phyloP scores from a whole-genome alignment of 164 flowering plant species.

The Piper longum region DNA sequence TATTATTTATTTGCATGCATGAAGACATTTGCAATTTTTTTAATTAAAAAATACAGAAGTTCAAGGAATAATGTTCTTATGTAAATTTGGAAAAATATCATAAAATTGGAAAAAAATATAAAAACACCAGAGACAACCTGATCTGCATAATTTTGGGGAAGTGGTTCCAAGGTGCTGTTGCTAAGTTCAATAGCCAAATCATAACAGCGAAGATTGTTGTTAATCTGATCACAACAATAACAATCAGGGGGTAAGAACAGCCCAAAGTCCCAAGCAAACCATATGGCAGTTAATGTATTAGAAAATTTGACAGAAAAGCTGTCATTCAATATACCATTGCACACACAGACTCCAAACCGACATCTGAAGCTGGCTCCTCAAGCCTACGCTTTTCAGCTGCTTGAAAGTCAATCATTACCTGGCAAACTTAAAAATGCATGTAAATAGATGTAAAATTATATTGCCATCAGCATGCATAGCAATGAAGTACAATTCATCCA shows the following conservation, averaged over 20 bases:
- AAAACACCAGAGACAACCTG: constrained; percentile 36
- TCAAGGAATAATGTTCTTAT: too few relatives aligned
- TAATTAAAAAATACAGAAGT: too few relatives aligned
- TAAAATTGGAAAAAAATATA: not conserved
- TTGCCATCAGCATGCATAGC: not conserved
- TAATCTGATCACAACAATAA: constrained; percentile 38
- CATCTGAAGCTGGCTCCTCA: constrained; percentile 93
- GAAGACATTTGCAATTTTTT: too few relatives aligned
- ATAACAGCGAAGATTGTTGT: constrained; percentile 94
- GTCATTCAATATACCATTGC: constrained; percentile 58
- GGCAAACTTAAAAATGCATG: not conserved
- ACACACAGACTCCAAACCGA: constrained; percentile 89
- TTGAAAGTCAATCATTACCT: constrained; percentile 99
- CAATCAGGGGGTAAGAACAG: not conserved
- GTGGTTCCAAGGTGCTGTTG: constrained; percentile 79
- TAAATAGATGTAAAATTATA: not conserved
- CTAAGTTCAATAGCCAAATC: constrained; percentile 96
- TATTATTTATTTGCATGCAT: not conserved
- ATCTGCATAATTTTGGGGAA: constrained; percentile 82
- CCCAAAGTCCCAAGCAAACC: not conserved
- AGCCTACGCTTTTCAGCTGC: constrained; percentile 83
- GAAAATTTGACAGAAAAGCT: not conserved
- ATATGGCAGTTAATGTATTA: not conserved
- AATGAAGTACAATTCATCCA: not conserved
- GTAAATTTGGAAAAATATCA: not conserved